Base-by-base conservation (phyloP, 495 filamentous ascomycete species). In the Tricharina praecox region DNA sequence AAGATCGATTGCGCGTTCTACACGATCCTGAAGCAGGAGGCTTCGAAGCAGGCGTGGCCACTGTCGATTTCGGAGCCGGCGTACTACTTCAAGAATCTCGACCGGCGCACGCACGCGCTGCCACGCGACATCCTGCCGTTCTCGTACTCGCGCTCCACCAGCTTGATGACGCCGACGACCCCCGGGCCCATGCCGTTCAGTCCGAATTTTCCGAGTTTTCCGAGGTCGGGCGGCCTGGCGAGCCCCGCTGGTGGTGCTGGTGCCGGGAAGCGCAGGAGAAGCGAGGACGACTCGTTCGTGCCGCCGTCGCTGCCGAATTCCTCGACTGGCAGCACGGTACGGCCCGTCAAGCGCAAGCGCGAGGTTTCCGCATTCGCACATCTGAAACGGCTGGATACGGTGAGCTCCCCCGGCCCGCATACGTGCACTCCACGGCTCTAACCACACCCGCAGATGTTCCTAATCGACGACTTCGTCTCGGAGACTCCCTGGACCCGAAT, bases 391-490 rank as follows among this genome's bases (percentile, higher is more conserved):
- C 51, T 54, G 9, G 52, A 54, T 48, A 54, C 52, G 5, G 52
- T 54, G 43, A 11, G 52, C 28, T 7, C 35, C 32, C 15, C 25
- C 20, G 11, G 15, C 13, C 20, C 25, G 2, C 11, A 7, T n/a
- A 16, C 10, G 11, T 18, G 26, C 11, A 13, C 4, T 5, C 23
- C 23, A 11, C 20, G 34, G 25, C 19, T 18, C 52, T 54, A n/a
- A 54, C 23, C 11, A 3, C 9, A 42, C 7, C 7, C 20, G n/a
- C 26, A 54, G 52, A 49, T 54, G 4, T 54, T 54, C 28, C 21
- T 54, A 11, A 52, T 54, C 23, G 52, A 54, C 45, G 50, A 54
- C 24, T 54, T 43, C n/a, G 43, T 51, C 18, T 54, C 52, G 52
- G 32, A 10, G n/a, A n/a, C n/a, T 7, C 49, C 45, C 16, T 54